phyloP scores from a whole-genome alignment of 768 basidiomycete species.

The Boletus coccyginus region DNA sequence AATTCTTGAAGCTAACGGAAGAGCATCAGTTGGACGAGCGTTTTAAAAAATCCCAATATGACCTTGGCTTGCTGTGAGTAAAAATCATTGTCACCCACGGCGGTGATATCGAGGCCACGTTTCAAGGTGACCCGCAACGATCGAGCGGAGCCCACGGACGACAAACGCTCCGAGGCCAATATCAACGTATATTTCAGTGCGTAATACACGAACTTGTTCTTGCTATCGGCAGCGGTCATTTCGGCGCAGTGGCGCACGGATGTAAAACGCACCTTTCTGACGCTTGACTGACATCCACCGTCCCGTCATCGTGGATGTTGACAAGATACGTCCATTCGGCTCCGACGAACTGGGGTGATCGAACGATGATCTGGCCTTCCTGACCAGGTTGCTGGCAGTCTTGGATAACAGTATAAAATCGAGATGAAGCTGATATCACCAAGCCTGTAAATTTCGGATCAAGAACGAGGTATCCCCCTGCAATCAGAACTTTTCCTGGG shows the following conservation, averaged over 20 bases:
- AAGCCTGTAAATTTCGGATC: constrained; percentile 83
- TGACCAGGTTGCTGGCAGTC: constrained; percentile 25
- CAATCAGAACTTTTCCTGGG: constrained; percentile 92
- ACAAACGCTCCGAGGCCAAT: constrained; percentile 54
- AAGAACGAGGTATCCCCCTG: constrained; percentile 96
- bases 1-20: constrained; percentile 56
- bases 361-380: constrained; percentile 58
- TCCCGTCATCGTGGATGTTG: constrained; percentile 32
- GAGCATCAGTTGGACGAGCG: not conserved
- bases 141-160: constrained; percentile 37
- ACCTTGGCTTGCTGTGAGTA: constrained; percentile 93
- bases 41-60: not conserved
- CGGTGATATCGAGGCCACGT: constrained; percentile 68
- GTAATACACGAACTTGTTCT: constrained; percentile 91
- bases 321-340: constrained; percentile 76
- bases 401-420: constrained; percentile 84
- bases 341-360: constrained; percentile 87
- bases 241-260: not conserved
- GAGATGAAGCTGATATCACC: constrained; percentile 88
- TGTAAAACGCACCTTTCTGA: constrained; percentile 22
- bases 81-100: constrained; percentile 95
- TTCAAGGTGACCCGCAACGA: constrained; percentile 41
- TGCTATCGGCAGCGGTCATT: constrained; percentile 36
- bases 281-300: constrained; percentile 21
- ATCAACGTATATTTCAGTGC: constrained; percentile 77